Percentiles rank a stretch among this genome's conserved stretches.
phyloP scores from a whole-genome alignment of 495 filamentous ascomycete species.

The Evernia prunastri region DNA sequence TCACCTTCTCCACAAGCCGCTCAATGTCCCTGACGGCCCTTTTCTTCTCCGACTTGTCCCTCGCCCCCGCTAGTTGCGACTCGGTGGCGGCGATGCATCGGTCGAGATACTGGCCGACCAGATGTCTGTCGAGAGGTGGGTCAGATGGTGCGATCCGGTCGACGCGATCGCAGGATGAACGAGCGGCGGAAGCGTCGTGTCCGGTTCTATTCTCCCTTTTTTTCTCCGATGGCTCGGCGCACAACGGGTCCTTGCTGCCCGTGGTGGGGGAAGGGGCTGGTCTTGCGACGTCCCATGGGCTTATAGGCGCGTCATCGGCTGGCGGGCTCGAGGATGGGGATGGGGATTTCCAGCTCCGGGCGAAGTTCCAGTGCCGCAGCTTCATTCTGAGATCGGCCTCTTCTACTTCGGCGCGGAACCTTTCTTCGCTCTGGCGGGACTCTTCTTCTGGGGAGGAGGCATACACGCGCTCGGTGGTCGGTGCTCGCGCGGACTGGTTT shows the following conservation, averaged over 20 bases:
- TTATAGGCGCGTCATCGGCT: background rate
- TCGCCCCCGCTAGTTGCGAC: background rate
- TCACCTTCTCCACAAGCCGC: background rate
- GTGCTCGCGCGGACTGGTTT: background rate
- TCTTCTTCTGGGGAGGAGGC: background rate
- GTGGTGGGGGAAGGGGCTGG: background rate
- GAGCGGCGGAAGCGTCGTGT: background rate
- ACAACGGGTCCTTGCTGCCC: background rate
- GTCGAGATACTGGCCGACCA: background rate
- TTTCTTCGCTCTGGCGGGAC: background rate
- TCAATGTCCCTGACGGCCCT: background rate
- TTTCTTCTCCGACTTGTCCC: background rate
- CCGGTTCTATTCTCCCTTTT: background rate
- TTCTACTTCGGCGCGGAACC: background rate
- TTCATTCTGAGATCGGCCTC: background rate
- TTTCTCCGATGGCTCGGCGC: background rate
- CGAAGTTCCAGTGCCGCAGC: background rate
- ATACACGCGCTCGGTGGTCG: background rate
- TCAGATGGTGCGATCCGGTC: background rate
- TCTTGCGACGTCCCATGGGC: background rate
- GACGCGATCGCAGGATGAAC: background rate
- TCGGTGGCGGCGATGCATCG: background rate
- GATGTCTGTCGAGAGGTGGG: background rate
- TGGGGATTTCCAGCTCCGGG: background rate
- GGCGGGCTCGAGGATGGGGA: background rate